Evolutionary conservation across 495 filamentous ascomycete species (phyloP), one percentile per base, ranked within the genome.

Genomic region (Pyronema omphalodes): DNA sequence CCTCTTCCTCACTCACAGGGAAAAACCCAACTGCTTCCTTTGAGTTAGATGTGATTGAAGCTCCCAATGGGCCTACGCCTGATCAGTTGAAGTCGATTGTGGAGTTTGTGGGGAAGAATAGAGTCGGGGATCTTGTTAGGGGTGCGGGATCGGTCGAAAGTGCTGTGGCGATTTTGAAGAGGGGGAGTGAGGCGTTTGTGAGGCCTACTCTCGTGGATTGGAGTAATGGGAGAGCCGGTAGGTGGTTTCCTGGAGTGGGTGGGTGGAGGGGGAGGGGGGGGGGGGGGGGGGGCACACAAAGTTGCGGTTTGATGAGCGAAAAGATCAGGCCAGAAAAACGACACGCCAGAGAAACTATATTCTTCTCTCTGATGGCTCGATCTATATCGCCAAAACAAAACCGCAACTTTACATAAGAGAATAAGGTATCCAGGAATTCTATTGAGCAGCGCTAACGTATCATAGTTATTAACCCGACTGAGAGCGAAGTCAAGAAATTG

Each of bases 171-270:
- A 79, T 72, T 68, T 78, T 93, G 52, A 78, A 75, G 56, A 14
- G 34, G 18, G 58, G 37, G 0, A 55, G 60, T 3, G 72, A 76
- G n/a, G 75, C 59, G 52, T 83, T 96, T 67, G 68, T 77, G 52
- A 67, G 80, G 54, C 91, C 93, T 45, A 67, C 93, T 62, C 77
- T 88, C 51, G 93, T 98, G 19, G 91, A 96, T 68, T 98, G 91
- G 93, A 81, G 81, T 57, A 86, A 88, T 69, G 93, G 91, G 52
- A 79, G 76, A 64, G 87, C 80, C 62, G 75, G 60, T 62, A 49
- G 37, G 60, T 60, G 29, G n/a, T 12, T 17, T 12, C 39, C n/a
- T 40, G 7, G 8, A 7, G 39, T 12, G 39, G 39, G 1, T 41
- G 1, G 1, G 2, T 1, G 39, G 39, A 1, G 23, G 23, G 23